These are phyloP conservation scores for Pseudozyma flocculosa DNA, from an alignment of 1,284 basidiomycete species.

Conservation along the genomic window DNA sequence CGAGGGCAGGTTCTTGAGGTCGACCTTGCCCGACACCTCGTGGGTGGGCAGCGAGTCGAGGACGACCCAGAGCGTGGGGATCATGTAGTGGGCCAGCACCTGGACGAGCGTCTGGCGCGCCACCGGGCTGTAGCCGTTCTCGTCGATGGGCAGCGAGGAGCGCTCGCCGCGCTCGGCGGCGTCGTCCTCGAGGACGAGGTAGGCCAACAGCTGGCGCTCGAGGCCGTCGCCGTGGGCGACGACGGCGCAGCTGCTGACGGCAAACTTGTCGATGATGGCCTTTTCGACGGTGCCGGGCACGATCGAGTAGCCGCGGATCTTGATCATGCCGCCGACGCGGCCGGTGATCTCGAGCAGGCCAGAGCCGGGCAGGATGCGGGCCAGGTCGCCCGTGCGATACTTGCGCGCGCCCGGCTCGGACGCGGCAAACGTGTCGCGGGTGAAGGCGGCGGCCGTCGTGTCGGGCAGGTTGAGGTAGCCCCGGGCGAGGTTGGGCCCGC, in stretches of 20 bases:
- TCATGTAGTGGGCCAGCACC: conserved; percentile 55
- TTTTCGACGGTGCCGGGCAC: conserved; percentile 50
- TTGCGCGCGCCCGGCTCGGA: conserved; percentile 28
- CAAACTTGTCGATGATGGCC: conserved; percentile 51
- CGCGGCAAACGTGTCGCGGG: conserved; percentile 28
- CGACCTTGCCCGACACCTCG: conserved; percentile 56
- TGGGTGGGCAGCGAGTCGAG: conserved; percentile 52
- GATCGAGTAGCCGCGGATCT: conserved; percentile 55
- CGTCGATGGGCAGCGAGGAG: conserved; percentile 35
- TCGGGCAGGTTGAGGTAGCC: conserved; percentile 56
- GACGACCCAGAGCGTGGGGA: conserved; percentile 54
- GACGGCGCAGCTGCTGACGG: conserved; percentile 51
- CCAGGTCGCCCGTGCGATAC: conserved; percentile 56
- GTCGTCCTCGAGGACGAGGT: conserved; percentile 49
- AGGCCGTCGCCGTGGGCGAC: conserved; percentile 52
- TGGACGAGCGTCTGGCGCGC: conserved; percentile 39
- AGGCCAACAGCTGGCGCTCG: conserved; percentile 53
- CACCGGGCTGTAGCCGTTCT: conserved; percentile 49
- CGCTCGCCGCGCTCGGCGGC: conserved; percentile 20
- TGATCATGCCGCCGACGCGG: conserved; percentile 56
- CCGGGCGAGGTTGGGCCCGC: conserved; percentile 50
- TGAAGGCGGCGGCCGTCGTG: conserved; percentile 51
- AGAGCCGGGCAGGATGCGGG: conserved; percentile 33
- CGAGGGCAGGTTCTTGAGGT: conserved; percentile 49
- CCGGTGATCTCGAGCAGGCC: conserved; percentile 55